Conservation (phyloP, 768 basidiomycete genomes). For the Grammothele lineata region DNA sequence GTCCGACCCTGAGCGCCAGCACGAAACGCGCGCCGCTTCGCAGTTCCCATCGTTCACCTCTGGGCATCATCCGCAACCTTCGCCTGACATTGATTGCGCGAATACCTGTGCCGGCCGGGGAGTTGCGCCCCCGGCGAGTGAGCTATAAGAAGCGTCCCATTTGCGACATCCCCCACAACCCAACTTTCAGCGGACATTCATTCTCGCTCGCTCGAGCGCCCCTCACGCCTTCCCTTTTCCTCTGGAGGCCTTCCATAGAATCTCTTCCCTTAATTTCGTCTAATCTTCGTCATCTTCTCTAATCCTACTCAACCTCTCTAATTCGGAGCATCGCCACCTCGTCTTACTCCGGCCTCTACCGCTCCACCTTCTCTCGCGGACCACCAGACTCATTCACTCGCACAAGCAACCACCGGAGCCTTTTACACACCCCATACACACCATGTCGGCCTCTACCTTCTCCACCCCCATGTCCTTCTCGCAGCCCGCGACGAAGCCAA, state of each 20-base stretch:
- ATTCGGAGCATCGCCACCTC: background rate
- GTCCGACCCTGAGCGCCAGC: too few relatives aligned
- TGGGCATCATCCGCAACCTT: too few relatives aligned
- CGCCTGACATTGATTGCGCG: slow-evolving; percentile 16
- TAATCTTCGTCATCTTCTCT: too few relatives aligned
- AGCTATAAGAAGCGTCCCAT: slow-evolving; percentile 1
- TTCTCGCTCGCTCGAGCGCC: slow-evolving; percentile 6
- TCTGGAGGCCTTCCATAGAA: too few relatives aligned
- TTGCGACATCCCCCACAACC: too few relatives aligned
- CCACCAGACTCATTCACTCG: background rate
- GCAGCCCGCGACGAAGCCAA: slow-evolving; percentile 13
- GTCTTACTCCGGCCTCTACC: too few relatives aligned
- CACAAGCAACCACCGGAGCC: too few relatives aligned
- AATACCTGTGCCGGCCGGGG: slow-evolving; percentile 12
- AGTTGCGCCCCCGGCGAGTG: slow-evolving; percentile 12
- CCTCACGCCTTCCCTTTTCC: background rate
- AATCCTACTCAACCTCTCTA: background rate
- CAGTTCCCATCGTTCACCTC: too few relatives aligned
- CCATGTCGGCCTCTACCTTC: slow-evolving; percentile 11
- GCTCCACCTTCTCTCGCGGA: background rate
- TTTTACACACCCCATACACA: background rate
- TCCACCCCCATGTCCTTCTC: slow-evolving; percentile 9
- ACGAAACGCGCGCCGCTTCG: too few relatives aligned
- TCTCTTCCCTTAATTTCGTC: too few relatives aligned
- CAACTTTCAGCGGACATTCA: too few relatives aligned